Evolutionary conservation across 805 yeast genomes (phyloP), one percentile per base, ranked within the genome.

Genomic region (Pichia nakasei): DNA sequence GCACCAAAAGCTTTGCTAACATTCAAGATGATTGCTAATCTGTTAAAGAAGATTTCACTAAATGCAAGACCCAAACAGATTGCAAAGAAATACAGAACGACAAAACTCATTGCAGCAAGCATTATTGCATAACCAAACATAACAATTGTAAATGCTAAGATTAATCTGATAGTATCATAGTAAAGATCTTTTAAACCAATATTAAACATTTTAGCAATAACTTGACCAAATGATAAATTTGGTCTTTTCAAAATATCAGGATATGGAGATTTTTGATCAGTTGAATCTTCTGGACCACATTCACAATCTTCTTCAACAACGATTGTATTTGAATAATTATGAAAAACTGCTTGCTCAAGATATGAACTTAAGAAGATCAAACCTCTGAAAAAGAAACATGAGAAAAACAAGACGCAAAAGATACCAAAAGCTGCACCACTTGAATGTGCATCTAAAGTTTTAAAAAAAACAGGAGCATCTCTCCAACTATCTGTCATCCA

Each of bases 61-160:
- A 82, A 64, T 0, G 88, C 72, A 47, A 82, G 64, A 11, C 94
- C 94, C 17, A 79, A 53, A 17, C 80, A 75, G 26, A 82, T 79
- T 2, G 85, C 91, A 62, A 84, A 84, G 60, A 84, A 80, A 52
- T 84, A 84, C 0, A 77, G 63, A 38, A 82, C 52, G 9, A 82
- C 72, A 57, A 69, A 83, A 35, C 82, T 69, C 94, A 84, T 84
- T 6, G 83, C 82, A 15, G 79, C 88, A 64, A 84, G 70, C 94
- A 84, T 84, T 53, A 84, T 62, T 31, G 81, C 81, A 56, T 79
- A 84, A 12, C 83, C 80, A 39, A 84, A 57, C 70, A 82, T 67
- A 19, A 84, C 82, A 3, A 84, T 75, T 17, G 76, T 57, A 49
- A 84, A 78, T 11, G 79, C 71, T 21, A 84, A 50, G 0, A 71